Conservation (phyloP, 1,284 basidiomycete genomes). For the Salmacisia buchloeana region DNA sequence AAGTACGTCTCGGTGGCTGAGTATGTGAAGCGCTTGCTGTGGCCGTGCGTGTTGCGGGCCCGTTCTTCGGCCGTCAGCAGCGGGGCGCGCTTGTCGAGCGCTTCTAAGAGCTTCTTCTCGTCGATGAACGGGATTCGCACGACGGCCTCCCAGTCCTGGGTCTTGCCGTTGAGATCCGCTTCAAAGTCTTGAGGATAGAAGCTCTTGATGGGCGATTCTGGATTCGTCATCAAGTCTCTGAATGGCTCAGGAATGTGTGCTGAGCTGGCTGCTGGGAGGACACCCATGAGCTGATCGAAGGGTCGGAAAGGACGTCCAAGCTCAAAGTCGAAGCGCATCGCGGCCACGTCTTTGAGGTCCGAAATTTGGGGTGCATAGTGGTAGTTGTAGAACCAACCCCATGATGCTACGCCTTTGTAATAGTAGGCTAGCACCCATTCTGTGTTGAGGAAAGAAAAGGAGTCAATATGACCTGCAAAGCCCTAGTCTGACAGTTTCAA, state of each 20-base stretch:
- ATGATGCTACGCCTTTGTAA: slow-evolving; percentile 90
- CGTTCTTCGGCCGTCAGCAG: slow-evolving; percentile 74
- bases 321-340: slow-evolving; percentile 78
- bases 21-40: slow-evolving; percentile 72
- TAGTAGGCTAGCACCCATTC: slow-evolving; percentile 99
- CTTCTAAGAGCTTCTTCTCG: slow-evolving; percentile 68
- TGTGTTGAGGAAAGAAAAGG: no score
- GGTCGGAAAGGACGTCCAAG: slow-evolving; percentile 86
- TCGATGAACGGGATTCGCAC: slow-evolving; percentile 99
- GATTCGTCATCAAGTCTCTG: slow-evolving; percentile 82
- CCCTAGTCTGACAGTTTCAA: no score
- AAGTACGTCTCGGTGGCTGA: slow-evolving; percentile 58
- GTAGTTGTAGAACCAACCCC: slow-evolving; percentile 99
- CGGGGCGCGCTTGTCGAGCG: slow-evolving; percentile 64
- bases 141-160: slow-evolving; percentile 95
- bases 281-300: slow-evolving; percentile 97
- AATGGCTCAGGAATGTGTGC: slow-evolving; percentile 81
- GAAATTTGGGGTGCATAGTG: slow-evolving; percentile 71
- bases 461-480: no score
- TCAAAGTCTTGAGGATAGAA: slow-evolving; percentile 92
- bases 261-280: slow-evolving; percentile 81
- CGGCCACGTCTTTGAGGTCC: slow-evolving; percentile 73
- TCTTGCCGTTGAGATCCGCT: slow-evolving; percentile 94
- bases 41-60: slow-evolving; percentile 70
- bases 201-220: slow-evolving; percentile 80